A percentile compares a stretch with the other conserved stretches of the same genome.
Evolutionary conservation across 768 basidiomycete genomes (phyloP).

Genomic region (Chiua virens): DNA sequence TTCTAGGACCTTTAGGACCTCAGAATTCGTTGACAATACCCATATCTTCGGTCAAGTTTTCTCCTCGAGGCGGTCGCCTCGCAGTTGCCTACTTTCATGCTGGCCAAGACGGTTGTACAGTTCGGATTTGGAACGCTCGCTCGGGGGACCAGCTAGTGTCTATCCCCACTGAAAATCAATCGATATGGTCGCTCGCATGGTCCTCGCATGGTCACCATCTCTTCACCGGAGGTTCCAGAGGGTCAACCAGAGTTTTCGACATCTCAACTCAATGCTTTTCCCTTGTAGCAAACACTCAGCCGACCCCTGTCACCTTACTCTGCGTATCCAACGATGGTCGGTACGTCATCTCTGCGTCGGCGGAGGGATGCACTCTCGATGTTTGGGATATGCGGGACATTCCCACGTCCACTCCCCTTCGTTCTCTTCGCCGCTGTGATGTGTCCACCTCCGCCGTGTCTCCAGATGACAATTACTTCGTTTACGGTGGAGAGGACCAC

Average conservation of each 20-base stretch:
- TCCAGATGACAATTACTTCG: constrained; percentile 1
- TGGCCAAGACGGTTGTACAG: constrained; percentile 1
- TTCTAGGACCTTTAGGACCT: constrained; percentile 15
- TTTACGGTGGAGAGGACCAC: no score
- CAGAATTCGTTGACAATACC: background rate
- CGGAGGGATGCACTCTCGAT: constrained; percentile 5
- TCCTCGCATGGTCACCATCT: constrained; percentile 11
- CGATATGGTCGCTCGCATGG: no score
- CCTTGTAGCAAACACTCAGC: background rate
- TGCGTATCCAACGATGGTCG: background rate
- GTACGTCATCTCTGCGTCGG: constrained; percentile 11
- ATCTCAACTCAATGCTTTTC: background rate
- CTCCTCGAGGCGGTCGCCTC: constrained; percentile 12
- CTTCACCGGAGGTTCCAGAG: constrained; percentile 9
- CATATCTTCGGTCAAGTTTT: constrained; percentile 14
- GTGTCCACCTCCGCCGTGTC: background rate
- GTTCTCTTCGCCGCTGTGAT: background rate
- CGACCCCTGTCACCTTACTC: constrained; percentile 7
- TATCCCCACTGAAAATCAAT: no score
- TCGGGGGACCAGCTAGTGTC: background rate
- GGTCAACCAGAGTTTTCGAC: constrained; percentile 11
- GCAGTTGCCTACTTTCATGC: constrained; percentile 2
- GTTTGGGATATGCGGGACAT: constrained; percentile 12
- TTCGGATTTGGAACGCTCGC: constrained; percentile 14
- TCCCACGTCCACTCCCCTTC: background rate